phyloP scores from a whole-genome alignment of 2,329 filamentous ascomycete genomes.

The Fusarium incarnatum region DNA sequence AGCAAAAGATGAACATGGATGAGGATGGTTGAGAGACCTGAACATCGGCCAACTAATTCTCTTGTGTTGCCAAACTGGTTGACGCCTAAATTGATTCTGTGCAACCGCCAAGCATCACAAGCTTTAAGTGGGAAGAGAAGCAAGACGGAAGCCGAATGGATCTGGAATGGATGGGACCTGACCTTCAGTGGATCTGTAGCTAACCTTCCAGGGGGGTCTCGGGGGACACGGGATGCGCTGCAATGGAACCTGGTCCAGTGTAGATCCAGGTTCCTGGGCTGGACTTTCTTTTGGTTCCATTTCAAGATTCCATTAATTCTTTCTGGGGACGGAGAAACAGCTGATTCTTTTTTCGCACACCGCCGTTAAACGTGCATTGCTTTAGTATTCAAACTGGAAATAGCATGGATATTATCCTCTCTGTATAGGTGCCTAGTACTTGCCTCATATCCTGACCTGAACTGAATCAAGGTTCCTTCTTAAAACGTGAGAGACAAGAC shows the following conservation, averaged over 20 bases:
- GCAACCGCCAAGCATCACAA: slow-evolving; percentile 12
- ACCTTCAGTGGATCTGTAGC: slow-evolving; percentile 16
- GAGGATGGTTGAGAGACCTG: neutral
- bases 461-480: slow-evolving; percentile 22
- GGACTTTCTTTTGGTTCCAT: neutral
- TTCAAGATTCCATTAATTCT: slow-evolving; percentile 3
- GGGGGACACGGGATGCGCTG: neutral
- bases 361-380: neutral
- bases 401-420: neutral
- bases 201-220: slow-evolving; percentile 1
- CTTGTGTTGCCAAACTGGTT: slow-evolving; percentile 8
- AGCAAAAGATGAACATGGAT: neutral
- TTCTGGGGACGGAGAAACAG: slow-evolving; percentile 13
- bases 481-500: slow-evolving; percentile 18
- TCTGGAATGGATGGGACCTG: slow-evolving; percentile 6
- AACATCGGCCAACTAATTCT: neutral
- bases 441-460: neutral
- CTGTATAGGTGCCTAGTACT: neutral
- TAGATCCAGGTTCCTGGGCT: slow-evolving; percentile 18
- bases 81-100: slow-evolving; percentile 10
- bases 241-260: slow-evolving; percentile 17
- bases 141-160: slow-evolving; percentile 10
- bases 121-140: neutral
- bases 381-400: neutral
- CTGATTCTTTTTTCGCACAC: slow-evolving; percentile 8